Conservation (phyloP, 768 basidiomycete species). For the Rhizopogon vinicolor region DNA sequence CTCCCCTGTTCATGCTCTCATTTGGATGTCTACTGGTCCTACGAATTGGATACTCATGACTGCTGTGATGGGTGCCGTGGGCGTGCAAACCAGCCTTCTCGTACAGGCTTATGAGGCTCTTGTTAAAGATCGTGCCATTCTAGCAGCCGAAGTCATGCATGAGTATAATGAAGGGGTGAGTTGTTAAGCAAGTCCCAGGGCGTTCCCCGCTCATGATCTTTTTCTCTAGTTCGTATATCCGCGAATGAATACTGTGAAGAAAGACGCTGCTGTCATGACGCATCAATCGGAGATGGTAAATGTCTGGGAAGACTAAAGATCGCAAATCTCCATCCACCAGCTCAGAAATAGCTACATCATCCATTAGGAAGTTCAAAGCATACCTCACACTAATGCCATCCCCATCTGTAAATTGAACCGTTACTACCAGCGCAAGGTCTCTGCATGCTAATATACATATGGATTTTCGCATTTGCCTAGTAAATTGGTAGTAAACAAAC, state of each 20-base stretch:
- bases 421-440: neutral
- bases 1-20: constrained; percentile 68
- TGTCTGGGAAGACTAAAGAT: constrained; percentile 40
- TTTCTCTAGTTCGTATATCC: constrained; percentile 72
- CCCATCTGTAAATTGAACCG: neutral
- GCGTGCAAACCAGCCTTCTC: constrained; percentile 51
- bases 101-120: constrained; percentile 48
- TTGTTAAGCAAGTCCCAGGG: constrained; percentile 6
- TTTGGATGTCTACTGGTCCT: constrained; percentile 68
- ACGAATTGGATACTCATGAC: constrained; percentile 76
- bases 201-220: neutral
- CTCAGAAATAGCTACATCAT: neutral
- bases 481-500: too few relatives aligned
- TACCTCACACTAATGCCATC: neutral
- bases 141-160: constrained; percentile 76
- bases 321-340: neutral
- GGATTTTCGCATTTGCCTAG: neutral
- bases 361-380: neutral
- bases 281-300: constrained; percentile 75
- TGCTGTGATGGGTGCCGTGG: constrained; percentile 61
- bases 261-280: constrained; percentile 82
- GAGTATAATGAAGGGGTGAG: constrained; percentile 80
- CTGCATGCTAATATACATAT: neutral
- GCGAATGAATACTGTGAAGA: constrained; percentile 69
- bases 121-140: constrained; percentile 69